Base-by-base conservation (phyloP, 2,329 filamentous ascomycete species). In the Colletotrichum shisoi region DNA sequence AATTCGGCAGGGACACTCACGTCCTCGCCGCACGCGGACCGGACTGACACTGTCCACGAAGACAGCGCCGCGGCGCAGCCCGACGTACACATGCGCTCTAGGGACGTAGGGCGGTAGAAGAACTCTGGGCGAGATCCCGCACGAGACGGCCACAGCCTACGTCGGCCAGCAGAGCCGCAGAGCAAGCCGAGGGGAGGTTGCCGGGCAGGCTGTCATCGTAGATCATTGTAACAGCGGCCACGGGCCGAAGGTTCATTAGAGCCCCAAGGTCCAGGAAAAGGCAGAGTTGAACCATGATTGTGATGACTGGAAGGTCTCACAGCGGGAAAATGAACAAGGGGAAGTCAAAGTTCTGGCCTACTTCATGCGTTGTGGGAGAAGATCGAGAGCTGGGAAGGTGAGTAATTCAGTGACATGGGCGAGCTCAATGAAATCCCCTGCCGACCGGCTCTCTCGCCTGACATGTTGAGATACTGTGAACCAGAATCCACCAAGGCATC, bases 111-210 rank as follows among this genome's bases (percentile, higher is more conserved):
- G 46, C 57, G 69, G 58, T 70, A 69, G 68, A 39, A 69, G 57
- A 70, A 65, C 24, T 70, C 68, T 24, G 19, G 69, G 44, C 69
- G 66, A 17, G 69, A 19, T 34, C 54, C 46, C 37, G 56, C 8
- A 70, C 69, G 34, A 68, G 65, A 27, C 39, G 62, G 45, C 69
- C 65, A 48, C 68, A 70, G 21, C 65, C 57, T 8, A 70, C 40
- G 45, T 68, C 62, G 34, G 58, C 57, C 57, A 65, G 59, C 48
- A 70, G 65, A 17, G 65, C 68, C 21, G 54, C 57, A 51, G 46
- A 52, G 34, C 57, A 69, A 15, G 57, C 57, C 24, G 51, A 44
- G 49, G 39, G 11, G 17, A 49, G 56, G 49, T 58, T 44, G 31
- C 40, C 56, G 9, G 62, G 45, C 51, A 69, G 67, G 44, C 44